phyloP scores from a whole-genome alignment of 129 eudicot genomes.

The Tagetes erecta region DNA sequence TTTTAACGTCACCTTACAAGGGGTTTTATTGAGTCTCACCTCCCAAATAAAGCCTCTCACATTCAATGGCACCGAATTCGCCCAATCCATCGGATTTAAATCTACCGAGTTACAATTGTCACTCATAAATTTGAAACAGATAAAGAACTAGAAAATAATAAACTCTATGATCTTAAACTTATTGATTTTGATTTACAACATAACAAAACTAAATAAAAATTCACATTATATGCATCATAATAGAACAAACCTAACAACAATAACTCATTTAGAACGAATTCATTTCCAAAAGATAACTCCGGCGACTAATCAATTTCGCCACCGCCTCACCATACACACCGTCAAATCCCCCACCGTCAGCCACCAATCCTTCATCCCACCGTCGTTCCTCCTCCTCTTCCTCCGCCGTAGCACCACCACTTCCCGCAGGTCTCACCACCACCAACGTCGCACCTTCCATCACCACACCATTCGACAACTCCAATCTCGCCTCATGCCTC shows the following conservation, averaged over 20 bases:
- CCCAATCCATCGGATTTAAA: too few relatives aligned
- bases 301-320: conserved; percentile 46
- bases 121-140: neutral
- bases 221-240: conserved; percentile 17
- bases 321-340: conserved; percentile 60
- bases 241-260: conserved; percentile 16
- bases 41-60: too few relatives aligned
- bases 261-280: conserved; percentile 44
- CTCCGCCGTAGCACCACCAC: conserved; percentile 11
- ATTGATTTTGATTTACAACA: conserved; percentile 36
- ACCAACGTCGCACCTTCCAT: conserved; percentile 69
- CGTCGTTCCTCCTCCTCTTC: conserved; percentile 32
- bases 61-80: too few relatives aligned
- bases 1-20: too few relatives aligned
- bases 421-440: conserved; percentile 47
- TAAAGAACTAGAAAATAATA: neutral
- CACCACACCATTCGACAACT: conserved; percentile 46
- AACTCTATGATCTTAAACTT: conserved; percentile 1
- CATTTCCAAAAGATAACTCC: conserved; percentile 64
- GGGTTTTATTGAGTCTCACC: too few relatives aligned
- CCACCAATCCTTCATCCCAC: conserved; percentile 45
- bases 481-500: conserved; percentile 53
- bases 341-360: conserved; percentile 41
- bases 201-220: conserved; percentile 3
- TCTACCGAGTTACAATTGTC: too few relatives aligned